Percentiles rank a stretch among this genome's conserved stretches.
Evolutionary conservation across 2,329 filamentous ascomycete species (phyloP).

Genomic region (Zymoseptoria brevis): DNA sequence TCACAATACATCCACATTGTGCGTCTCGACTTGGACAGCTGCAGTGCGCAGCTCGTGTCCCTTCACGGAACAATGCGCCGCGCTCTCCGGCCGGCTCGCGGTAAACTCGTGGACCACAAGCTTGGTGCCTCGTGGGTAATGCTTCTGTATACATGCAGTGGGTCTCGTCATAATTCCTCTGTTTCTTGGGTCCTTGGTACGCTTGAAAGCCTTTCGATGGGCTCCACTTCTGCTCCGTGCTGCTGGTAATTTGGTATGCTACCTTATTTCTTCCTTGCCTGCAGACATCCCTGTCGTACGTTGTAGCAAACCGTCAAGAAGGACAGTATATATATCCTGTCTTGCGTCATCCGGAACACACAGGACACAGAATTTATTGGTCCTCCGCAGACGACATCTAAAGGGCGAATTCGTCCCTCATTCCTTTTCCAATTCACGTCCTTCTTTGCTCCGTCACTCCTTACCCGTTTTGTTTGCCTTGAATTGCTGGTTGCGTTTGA

Average conservation of each 20-base stretch:
- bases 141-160: neutral
- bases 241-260: neutral
- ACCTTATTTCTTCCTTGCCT: neutral
- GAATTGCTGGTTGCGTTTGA: neutral
- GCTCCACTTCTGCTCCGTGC: neutral
- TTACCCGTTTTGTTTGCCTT: neutral
- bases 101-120: neutral
- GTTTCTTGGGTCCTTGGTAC: neutral
- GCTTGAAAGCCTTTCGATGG: neutral
- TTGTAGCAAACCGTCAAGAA: neutral
- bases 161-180: neutral
- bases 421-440: neutral
- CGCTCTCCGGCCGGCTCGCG: neutral
- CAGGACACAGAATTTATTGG: neutral
- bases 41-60: neutral
- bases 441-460: neutral
- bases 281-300: neutral
- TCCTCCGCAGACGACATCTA: neutral
- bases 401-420: neutral
- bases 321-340: neutral
- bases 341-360: neutral
- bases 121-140: neutral
- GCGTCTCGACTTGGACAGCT: neutral
- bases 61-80: neutral
- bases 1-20: neutral